Base-by-base conservation (phyloP, 352 stramenopile genomes). In the Phytopythium oedochilum region DNA sequence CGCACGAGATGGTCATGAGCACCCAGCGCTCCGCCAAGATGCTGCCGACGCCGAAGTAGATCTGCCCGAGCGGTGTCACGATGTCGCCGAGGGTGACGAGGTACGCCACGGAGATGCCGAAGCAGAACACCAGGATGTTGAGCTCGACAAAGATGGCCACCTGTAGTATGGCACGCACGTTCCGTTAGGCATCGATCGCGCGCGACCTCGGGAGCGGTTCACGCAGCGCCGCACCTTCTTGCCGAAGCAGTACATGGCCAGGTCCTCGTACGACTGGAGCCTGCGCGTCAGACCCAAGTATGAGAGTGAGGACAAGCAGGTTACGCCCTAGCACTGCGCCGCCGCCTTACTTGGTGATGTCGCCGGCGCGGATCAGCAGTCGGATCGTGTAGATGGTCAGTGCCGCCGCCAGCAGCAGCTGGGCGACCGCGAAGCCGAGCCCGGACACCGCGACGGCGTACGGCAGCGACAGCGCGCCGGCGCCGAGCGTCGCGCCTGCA, bases 71-170 rank as follows among this genome's bases (percentile, higher is more conserved):
- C 9, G 83, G 83, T 17, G 79, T 91, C 53, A 92, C 66, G 51
- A 94, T 88, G 54, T 94, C 83, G 38, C 83, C 83, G 18, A 94
- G 65, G 14, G 83, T 92, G 57, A 94, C 83, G 45, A 94, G 68
- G 54, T 94, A 94, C 38, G 83, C 83, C 44, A 94, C 78, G 0
- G 83, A 76, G 62, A 92, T 94, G 36, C 83, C 82, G 59, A 94
- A 94, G 61, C 83, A 92, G 53, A 94, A 94, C 44, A 90, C 71
- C 35, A 94, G 60, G 61, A 94, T 94, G 58, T 91, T 91, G 42
- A 94, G 52, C 57, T 92, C 83, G 47, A 92, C 82, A 42, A 94
- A 92, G 60, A 89, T 80, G n/a, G 78, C 81, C 46, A 80, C 76
- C 75, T 86, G 56, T 3, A 32, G 5, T n/a, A n/a, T n/a, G n/a